Conservation (phyloP, 2,329 filamentous ascomycete genomes). For the Huntiella bhutanensis region DNA sequence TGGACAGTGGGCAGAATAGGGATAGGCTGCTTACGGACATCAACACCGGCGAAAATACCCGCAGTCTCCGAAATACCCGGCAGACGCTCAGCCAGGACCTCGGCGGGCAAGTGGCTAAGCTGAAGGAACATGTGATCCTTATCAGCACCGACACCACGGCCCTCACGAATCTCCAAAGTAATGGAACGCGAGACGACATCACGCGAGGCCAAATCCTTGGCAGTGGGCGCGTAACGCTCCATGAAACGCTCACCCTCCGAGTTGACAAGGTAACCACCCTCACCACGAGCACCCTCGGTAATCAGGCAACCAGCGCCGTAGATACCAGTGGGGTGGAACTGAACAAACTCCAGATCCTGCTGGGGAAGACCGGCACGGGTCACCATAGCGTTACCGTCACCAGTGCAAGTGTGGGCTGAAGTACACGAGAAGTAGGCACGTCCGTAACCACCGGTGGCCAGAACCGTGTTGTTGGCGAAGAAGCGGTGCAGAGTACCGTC, state of each 20-base stretch:
- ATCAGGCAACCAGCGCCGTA: conserved; percentile 97
- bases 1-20: conserved; percentile 92
- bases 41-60: conserved; percentile 90
- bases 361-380: conserved; percentile 92
- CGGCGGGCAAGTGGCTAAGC: conserved; percentile 80
- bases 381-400: conserved; percentile 99
- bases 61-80: conserved; percentile 98
- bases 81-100: conserved; percentile 87
- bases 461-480: conserved; percentile 86
- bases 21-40: conserved; percentile 92
- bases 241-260: conserved; percentile 97
- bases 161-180: conserved; percentile 95
- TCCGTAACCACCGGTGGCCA: conserved; percentile 93
- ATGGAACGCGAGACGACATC: conserved; percentile 96
- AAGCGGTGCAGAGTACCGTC: conserved; percentile 95
- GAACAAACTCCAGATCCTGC: conserved; percentile 98
- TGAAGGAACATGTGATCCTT: conserved; percentile 99
- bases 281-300: conserved; percentile 91
- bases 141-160: conserved; percentile 86
- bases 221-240: conserved; percentile 94
- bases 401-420: conserved; percentile 93
- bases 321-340: conserved; percentile 98
- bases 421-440: conserved; percentile 98
- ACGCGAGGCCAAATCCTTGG: conserved; percentile 90
- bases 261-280: conserved; percentile 95